Base-by-base conservation (phyloP, 139 green algal species). In the Chlorella vulgaris region DNA sequence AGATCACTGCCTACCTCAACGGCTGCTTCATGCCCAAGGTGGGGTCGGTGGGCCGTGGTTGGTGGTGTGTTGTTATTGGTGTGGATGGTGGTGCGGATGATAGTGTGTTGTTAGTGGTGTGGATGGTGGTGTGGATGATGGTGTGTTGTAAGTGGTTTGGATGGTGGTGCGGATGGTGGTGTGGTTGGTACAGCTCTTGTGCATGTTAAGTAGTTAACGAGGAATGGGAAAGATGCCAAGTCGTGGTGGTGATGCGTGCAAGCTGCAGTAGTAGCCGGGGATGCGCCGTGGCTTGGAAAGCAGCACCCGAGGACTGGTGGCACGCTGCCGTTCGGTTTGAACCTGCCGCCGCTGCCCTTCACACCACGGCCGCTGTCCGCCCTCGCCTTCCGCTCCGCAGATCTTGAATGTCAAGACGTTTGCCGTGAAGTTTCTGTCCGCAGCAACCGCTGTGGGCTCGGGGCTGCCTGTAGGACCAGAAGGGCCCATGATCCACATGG, bases 1-100 rank as follows among this genome's bases (percentile, higher is more conserved):
- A 97, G 70, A 89, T 97, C 47, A 97, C 94, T 88, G 93, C 94
- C 15, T 98, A 96, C 84, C 87, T 98, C 39, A 98, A 98, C 70
- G 94, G 94, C 36, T 94, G 85, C 81, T 85, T 91, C 77, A 69
- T 96, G 36, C 86, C 89, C 6, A 93, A 94, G 87, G 89, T 88
- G 67, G 0, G 86, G 22, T 51, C 7, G 6, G 39, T 65, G 55
- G 18, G 22, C 13, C 47, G 13, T 58, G 47, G 15, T 58, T 10
- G 47, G 47, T 15, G 10, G 47, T 10, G 47, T 58, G 10, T 10
- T 58, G 47, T n/a, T n/a, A n/a, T n/a, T n/a, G 87, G 89, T 88
- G 67, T 0, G 86, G 22, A 40, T 3, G 6, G 39, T 65, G 55
- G 18, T 15, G 13, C 15, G 47, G 15, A 24, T 10, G 47, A 15